Evolutionary conservation across 2,329 filamentous ascomycete genomes (phyloP).

Genomic region (Furcasterigmium sp.): DNA sequence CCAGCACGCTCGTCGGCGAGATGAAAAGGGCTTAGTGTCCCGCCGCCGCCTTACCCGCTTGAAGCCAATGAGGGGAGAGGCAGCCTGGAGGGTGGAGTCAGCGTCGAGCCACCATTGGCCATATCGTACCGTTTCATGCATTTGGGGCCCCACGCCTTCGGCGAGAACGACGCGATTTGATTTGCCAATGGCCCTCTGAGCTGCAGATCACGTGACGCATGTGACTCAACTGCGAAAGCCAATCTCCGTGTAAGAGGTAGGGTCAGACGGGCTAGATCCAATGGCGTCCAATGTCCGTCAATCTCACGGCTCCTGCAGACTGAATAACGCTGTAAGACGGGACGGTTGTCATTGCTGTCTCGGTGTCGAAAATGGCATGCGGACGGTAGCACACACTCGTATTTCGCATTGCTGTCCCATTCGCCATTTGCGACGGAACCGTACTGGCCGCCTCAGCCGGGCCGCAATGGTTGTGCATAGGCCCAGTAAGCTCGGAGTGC

Average conservation of each 20-base stretch:
- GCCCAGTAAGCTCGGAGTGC: too few species aligned
- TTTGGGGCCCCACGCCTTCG: conserved; percentile 23
- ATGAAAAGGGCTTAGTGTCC: conserved; percentile 30
- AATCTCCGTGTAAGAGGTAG: not conserved
- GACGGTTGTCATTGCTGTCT: too few species aligned
- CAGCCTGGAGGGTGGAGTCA: not conserved
- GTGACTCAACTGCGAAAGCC: conserved; percentile 10
- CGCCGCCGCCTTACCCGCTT: not conserved
- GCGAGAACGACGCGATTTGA: conserved; percentile 21
- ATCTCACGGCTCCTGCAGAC: too few species aligned
- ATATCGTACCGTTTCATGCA: conserved; percentile 16
- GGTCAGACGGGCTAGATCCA: not conserved
- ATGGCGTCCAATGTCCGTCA: too few species aligned
- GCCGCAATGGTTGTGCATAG: too few species aligned
- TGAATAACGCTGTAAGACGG: too few species aligned
- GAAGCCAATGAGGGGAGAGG: conserved; percentile 20
- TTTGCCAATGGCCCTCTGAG: conserved; percentile 23
- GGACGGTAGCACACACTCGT: too few species aligned
- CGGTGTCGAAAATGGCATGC: too few species aligned
- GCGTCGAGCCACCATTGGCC: conserved; percentile 19
- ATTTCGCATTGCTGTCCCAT: too few species aligned
- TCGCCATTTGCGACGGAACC: too few species aligned
- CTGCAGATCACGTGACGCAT: conserved; percentile 10
- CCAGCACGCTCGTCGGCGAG: conserved; percentile 31
- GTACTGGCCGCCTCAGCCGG: too few species aligned